Base-by-base conservation (phyloP, 2,329 filamentous ascomycete genomes). In the Septoria linicola region DNA sequence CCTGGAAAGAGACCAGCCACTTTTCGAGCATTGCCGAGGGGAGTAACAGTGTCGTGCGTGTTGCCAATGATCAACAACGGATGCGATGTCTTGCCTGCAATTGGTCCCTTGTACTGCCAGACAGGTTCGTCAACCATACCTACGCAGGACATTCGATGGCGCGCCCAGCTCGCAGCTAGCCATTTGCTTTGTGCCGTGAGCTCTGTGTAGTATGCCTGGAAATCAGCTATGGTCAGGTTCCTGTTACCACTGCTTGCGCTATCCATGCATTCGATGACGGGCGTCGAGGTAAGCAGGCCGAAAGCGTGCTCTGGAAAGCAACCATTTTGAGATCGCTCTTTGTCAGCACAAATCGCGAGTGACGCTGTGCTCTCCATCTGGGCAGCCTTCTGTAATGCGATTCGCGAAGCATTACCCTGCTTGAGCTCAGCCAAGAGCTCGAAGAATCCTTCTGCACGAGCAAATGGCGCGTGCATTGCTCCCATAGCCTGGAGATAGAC, bases 21-120 rank as follows among this genome's bases (percentile, higher is more conserved):
- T 21, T 65, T 58, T 16, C 58, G 59, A 7, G 65, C 63, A 43
- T 61, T 61, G 2, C 34, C 34, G 8, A 66, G 36, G 1, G 67
- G 67, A 11, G 67, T 68, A 6, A 69, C 66, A 0, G 67, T 66
- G 48, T 70, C 66, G 3, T 58, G 54, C 2, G 61, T 67, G 41
- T 67, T 69, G 13, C 65, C 63, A 19, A 68, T 62, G 43, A 64
- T 55, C 17, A 70, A 48, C 1, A 68, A 49, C 3, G 66, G 65
- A 35, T 64, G 60, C 10, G 56, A 55, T 4, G 65, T 66, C 2
- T 65, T 62, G 14, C 51, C 63, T 19, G 41, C 10, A 27, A 51
- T 46, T 7, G 19, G 16, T 11, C 41, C 41, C 5, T 45, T 16
- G 25, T 41, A 31, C 11, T 23, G 16, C 49, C 49, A 51, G 16